Conservation (phyloP, 164 flowering plant genomes). For the Magnolia officinalis region DNA sequence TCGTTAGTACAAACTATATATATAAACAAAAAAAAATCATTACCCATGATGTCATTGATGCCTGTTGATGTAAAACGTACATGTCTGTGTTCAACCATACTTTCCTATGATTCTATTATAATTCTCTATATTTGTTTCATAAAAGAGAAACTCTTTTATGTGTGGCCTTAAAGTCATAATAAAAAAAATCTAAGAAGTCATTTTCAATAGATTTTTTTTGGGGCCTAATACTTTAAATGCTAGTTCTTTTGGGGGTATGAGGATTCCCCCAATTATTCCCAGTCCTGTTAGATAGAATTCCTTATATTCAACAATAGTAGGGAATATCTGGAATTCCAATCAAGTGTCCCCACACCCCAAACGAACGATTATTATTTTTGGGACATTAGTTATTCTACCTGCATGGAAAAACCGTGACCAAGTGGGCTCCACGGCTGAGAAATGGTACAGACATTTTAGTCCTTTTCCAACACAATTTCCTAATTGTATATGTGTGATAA, state of each 20-base stretch:
- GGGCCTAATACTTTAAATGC: background rate
- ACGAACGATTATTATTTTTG: background rate
- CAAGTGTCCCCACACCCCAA: background rate
- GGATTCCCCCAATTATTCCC: background rate
- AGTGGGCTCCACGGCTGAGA: background rate
- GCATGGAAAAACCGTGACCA: background rate
- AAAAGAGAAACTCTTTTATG: too few species aligned
- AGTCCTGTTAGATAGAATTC: background rate
- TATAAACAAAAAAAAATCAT: too few species aligned
- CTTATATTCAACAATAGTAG: background rate
- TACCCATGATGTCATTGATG: too few species aligned
- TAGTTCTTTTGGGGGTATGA: background rate
- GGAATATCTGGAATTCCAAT: background rate
- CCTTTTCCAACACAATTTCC: background rate
- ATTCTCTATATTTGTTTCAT: too few species aligned
- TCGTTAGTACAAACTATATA: too few species aligned
- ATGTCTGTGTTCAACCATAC: too few species aligned
- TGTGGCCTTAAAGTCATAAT: background rate
- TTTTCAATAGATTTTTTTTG: background rate
- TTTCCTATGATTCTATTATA: too few species aligned
- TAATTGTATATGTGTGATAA: background rate
- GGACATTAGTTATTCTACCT: background rate
- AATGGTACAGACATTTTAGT: background rate
- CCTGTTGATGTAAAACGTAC: too few species aligned
- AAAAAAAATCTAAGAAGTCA: background rate